Evolutionary conservation across 805 yeast genomes (phyloP).

Genomic region (Candida insectalens): DNA sequence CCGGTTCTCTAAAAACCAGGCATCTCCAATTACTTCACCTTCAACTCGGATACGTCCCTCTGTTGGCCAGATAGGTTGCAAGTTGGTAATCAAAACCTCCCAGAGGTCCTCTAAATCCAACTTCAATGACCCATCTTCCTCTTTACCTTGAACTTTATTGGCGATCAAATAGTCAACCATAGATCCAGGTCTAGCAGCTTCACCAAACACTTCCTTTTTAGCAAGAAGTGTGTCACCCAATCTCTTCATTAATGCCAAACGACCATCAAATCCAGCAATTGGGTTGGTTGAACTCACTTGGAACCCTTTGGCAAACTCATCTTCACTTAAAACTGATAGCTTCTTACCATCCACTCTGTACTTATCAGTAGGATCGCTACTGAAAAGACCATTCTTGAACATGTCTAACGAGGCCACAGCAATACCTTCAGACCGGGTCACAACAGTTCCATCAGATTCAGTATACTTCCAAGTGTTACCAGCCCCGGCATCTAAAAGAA

Average conservation of each 20-base stretch:
- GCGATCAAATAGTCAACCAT: conserved; percentile 38
- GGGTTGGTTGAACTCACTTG: conserved; percentile 41
- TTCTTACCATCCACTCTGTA: conserved; percentile 35
- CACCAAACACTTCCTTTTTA: conserved; percentile 31
- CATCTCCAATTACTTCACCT: conserved; percentile 50
- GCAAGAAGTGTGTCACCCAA: conserved; percentile 37
- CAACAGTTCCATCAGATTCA: conserved; percentile 26
- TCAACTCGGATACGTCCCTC: conserved; percentile 40
- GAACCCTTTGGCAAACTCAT: conserved; percentile 30
- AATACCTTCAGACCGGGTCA: conserved; percentile 49
- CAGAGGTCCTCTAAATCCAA: conserved; percentile 41
- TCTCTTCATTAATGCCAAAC: conserved; percentile 34
- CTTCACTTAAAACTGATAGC: conserved; percentile 26
- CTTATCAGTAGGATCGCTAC: conserved; percentile 23
- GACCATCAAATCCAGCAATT: conserved; percentile 45
- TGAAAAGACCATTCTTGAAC: conserved; percentile 39
- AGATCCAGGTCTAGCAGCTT: conserved; percentile 33
- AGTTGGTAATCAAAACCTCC: conserved; percentile 46
- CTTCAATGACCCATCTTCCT: conserved; percentile 11
- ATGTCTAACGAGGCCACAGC: conserved; percentile 52
- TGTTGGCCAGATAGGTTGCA: conserved; percentile 52
- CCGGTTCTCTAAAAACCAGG: conserved; percentile 40
- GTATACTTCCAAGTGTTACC: conserved; percentile 46
- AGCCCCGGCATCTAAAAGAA: conserved; percentile 60
- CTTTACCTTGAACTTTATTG: conserved; percentile 9